phyloP scores from a whole-genome alignment of 805 yeast species.

The Debaryomyces prosopidis region DNA sequence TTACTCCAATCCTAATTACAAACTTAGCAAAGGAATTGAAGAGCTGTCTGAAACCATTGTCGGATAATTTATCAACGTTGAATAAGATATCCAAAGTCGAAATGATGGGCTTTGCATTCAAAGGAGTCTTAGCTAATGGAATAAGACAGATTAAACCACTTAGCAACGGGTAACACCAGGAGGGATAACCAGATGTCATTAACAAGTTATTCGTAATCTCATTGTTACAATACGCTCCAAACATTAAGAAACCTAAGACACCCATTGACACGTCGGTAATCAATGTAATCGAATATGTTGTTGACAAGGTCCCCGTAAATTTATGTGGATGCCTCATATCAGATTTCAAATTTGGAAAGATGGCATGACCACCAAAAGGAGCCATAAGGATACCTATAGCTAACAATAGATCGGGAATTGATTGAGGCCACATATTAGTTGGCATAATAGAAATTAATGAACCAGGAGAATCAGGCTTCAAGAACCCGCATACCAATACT shows the following conservation, averaged over 20 bases:
- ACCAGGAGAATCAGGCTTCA: constrained; percentile 67
- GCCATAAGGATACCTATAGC: constrained; percentile 69
- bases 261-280: constrained; percentile 65
- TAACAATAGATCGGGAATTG: constrained; percentile 51
- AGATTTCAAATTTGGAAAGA: constrained; percentile 72
- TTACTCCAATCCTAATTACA: constrained; percentile 43
- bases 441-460: constrained; percentile 65
- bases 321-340: constrained; percentile 74
- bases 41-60: constrained; percentile 8
- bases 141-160: constrained; percentile 75
- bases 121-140: constrained; percentile 82
- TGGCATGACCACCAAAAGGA: constrained; percentile 85
- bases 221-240: constrained; percentile 49
- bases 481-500: constrained; percentile 63
- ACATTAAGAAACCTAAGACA: constrained; percentile 62
- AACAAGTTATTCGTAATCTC: constrained; percentile 54
- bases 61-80: constrained; percentile 23
- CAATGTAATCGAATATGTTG: constrained; percentile 62
- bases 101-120: constrained; percentile 79
- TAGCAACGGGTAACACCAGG: constrained; percentile 48
- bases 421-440: constrained; percentile 66
- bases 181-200: constrained; percentile 48
- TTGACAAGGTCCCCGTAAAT: constrained; percentile 51
- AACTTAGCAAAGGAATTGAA: constrained; percentile 14
- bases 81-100: constrained; percentile 64